phyloP scores from a whole-genome alignment of 2,329 filamentous ascomycete species.

The Dryadomyces quercus-mongolicae region DNA sequence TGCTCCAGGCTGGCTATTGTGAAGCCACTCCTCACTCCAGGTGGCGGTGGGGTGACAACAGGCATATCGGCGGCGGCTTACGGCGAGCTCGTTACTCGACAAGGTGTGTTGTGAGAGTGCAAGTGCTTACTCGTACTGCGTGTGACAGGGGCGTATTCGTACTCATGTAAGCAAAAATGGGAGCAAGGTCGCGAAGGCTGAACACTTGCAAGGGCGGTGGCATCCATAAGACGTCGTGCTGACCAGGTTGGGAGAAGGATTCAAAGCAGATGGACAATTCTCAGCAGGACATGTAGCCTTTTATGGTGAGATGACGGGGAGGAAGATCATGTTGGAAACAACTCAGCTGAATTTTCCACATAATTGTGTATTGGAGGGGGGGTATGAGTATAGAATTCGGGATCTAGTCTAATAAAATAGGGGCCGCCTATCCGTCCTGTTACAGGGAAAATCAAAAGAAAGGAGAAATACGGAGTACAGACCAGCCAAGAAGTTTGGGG shows the following conservation, averaged over 20 bases:
- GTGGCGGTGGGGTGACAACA: background rate
- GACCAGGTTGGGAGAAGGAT: background rate
- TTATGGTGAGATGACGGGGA: background rate
- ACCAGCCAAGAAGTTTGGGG: background rate
- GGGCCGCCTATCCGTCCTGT: no score
- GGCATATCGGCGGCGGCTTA: background rate
- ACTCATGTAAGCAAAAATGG: background rate
- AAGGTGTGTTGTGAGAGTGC: no score
- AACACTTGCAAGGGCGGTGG: background rate
- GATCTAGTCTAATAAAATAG: background rate
- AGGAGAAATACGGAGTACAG: background rate
- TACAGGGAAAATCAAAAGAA: background rate
- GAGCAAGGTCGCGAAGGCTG: background rate
- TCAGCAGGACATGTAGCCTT: background rate
- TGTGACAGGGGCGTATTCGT: background rate
- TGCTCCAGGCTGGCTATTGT: background rate
- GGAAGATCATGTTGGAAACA: background rate
- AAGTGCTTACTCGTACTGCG: background rate
- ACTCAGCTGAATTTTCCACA: background rate
- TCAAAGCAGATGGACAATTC: no score
- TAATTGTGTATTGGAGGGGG: background rate
- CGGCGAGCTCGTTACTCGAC: background rate
- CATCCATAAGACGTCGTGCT: background rate
- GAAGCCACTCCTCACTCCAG: background rate
- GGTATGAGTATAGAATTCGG: background rate